A percentile compares a stretch with the other conserved stretches of the same genome.
Evolutionary conservation across 2,329 filamentous ascomycete genomes (phyloP).

Genomic region (Colletotrichum sp.): DNA sequence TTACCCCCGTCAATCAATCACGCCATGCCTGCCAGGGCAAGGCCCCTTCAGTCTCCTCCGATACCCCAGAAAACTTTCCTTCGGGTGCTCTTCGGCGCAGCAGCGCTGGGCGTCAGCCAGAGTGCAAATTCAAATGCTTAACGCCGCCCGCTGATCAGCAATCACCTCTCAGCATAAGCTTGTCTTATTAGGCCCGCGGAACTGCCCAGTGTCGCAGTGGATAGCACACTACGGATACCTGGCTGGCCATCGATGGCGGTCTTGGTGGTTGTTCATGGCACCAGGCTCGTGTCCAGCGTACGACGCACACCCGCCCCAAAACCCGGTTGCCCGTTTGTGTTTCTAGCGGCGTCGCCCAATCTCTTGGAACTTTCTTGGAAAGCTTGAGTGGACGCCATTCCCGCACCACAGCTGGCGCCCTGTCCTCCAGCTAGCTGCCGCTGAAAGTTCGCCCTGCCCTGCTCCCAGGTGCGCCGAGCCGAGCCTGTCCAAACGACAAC

Average conservation of each 20-base stretch:
- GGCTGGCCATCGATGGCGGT: background rate
- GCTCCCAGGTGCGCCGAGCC: background rate
- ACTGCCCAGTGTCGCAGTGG: background rate
- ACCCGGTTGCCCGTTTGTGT: constrained; percentile 6
- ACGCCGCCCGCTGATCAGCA: background rate
- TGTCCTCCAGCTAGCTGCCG: constrained; percentile 7
- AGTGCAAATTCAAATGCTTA: background rate
- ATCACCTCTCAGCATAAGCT: background rate
- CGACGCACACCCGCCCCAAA: background rate
- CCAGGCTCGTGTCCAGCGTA: background rate
- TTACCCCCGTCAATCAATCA: constrained; percentile 3
- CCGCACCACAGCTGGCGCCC: constrained; percentile 16
- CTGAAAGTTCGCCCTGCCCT: constrained; percentile 10
- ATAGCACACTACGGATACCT: background rate
- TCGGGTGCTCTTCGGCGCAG: background rate
- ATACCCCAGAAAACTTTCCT: constrained; percentile 4
- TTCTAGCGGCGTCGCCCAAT: constrained; percentile 22
- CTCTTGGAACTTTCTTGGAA: constrained; percentile 24
- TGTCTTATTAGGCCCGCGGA: background rate
- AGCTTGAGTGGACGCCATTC: constrained; percentile 23
- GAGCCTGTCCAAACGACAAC: background rate
- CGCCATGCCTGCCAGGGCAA: background rate
- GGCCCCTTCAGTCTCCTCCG: background rate
- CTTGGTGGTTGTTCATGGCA: background rate
- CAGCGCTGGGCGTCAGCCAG: background rate